These are phyloP conservation scores for Diaporthe nobilis DNA, from an alignment of 2,329 filamentous ascomycete genomes.

Conservation along the genomic window DNA sequence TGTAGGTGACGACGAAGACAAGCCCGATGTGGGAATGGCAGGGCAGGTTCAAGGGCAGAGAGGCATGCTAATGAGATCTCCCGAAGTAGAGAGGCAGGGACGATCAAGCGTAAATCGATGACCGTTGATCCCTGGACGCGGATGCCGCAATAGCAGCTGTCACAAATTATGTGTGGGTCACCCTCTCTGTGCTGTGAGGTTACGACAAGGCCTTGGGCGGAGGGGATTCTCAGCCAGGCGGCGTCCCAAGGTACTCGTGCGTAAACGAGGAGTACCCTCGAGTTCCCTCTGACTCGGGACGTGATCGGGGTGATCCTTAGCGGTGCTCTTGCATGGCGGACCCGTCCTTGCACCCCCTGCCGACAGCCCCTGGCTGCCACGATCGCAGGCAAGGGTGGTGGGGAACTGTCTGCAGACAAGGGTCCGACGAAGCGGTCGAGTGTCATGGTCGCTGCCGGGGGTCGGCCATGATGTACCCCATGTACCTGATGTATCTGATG, in stretches of 20 bases:
- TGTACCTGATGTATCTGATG: background rate
- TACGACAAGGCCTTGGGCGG: slow-evolving; percentile 58
- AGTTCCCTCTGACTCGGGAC: slow-evolving; percentile 54
- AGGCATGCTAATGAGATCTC: slow-evolving; percentile 48
- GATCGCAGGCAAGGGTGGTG: slow-evolving; percentile 39
- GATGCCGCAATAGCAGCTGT: slow-evolving; percentile 62
- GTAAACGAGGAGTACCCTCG: slow-evolving; percentile 48
- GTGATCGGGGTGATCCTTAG: slow-evolving; percentile 52
- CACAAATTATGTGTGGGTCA: slow-evolving; percentile 69
- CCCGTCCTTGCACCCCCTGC: slow-evolving; percentile 41
- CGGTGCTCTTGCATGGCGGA: slow-evolving; percentile 46
- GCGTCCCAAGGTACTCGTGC: slow-evolving; percentile 47
- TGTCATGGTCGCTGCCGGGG: slow-evolving; percentile 27
- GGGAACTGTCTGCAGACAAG: slow-evolving; percentile 41
- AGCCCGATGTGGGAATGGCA: slow-evolving; percentile 42
- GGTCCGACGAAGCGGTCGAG: slow-evolving; percentile 32
- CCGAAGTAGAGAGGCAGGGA: slow-evolving; percentile 54
- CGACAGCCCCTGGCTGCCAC: slow-evolving; percentile 36
- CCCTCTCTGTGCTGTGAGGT: slow-evolving; percentile 45
- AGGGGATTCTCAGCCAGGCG: slow-evolving; percentile 46
- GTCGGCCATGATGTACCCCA: slow-evolving; percentile 16
- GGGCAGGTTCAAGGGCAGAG: slow-evolving; percentile 44
- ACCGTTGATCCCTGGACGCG: slow-evolving; percentile 60
- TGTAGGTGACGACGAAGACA: slow-evolving; percentile 50
- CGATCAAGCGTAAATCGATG: slow-evolving; percentile 66